Evolutionary conservation across 768 basidiomycete species (phyloP).

Genomic region (Porphyrellus cyaneotinctus): DNA sequence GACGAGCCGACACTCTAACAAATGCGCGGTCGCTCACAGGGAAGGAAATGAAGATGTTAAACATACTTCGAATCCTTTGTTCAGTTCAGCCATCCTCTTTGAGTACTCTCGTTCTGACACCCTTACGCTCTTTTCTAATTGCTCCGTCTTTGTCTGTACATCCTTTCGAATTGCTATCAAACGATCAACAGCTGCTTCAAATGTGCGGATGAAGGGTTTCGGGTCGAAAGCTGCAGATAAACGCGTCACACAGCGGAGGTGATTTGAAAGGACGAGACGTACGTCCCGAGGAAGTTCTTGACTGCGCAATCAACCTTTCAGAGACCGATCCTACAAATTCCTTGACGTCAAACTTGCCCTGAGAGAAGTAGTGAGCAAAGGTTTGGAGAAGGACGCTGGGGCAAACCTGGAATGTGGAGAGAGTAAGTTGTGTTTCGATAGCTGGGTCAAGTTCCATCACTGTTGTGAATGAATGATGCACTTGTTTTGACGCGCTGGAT

Average conservation of each 20-base stretch:
- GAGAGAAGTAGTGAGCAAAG: slow-evolving; percentile 9
- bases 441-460: slow-evolving; percentile 45
- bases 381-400: background rate
- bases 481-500: slow-evolving; percentile 35
- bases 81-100: slow-evolving; percentile 89
- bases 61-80: slow-evolving; percentile 88
- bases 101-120: slow-evolving; percentile 91
- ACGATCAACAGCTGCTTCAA: slow-evolving; percentile 86
- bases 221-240: slow-evolving; percentile 77
- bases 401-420: slow-evolving; percentile 53
- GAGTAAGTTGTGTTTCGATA: slow-evolving; percentile 49
- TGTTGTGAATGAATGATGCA: too few relatives aligned
- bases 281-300: slow-evolving; percentile 82
- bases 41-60: background rate
- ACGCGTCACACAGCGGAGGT: slow-evolving; percentile 5
- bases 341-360: slow-evolving; percentile 91
- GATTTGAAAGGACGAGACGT: slow-evolving; percentile 34
- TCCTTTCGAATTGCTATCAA: slow-evolving; percentile 85
- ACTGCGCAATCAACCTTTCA: slow-evolving; percentile 83
- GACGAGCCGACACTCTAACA: slow-evolving; percentile 79
- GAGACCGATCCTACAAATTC: slow-evolving; percentile 84
- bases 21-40: background rate
- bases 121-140: slow-evolving; percentile 88
- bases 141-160: slow-evolving; percentile 85
- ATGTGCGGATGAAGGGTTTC: slow-evolving; percentile 86